Percentiles rank a stretch among this genome's conserved stretches.
These are phyloP conservation scores for Penicillium antarcticum DNA, from an alignment of 495 filamentous ascomycete species.

Conservation along the genomic window DNA sequence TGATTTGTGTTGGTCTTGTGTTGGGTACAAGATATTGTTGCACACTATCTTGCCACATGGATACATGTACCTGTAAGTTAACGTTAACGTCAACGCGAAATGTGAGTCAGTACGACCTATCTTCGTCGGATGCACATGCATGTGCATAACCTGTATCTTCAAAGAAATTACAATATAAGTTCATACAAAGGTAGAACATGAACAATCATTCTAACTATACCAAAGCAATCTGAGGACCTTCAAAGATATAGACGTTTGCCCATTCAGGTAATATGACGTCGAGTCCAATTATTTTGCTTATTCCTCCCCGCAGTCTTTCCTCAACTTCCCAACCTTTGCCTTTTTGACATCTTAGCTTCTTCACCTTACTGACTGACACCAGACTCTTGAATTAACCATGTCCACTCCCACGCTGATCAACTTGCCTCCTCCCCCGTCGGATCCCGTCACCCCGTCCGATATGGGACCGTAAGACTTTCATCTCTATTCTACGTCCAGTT, in stretches of 20 bases:
- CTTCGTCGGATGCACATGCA: too few relatives aligned
- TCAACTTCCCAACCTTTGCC: neutral
- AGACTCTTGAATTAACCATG: constrained; percentile 20
- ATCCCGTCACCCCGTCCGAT: constrained; percentile 85
- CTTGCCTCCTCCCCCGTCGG: constrained; percentile 77
- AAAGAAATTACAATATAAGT: too few relatives aligned
- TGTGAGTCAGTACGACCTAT: too few relatives aligned
- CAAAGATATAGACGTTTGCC: neutral
- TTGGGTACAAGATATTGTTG: too few relatives aligned
- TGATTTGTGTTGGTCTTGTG: too few relatives aligned
- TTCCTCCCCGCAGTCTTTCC: neutral
- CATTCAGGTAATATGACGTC: neutral
- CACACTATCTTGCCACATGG: too few relatives aligned
- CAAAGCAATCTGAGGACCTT: too few relatives aligned
- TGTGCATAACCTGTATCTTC: too few relatives aligned
- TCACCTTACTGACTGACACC: neutral
- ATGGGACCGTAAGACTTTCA: constrained; percentile 69
- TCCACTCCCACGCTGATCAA: constrained; percentile 71
- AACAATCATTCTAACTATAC: too few relatives aligned
- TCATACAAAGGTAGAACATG: too few relatives aligned
- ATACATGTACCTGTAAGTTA: too few relatives aligned
- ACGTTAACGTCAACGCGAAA: too few relatives aligned
- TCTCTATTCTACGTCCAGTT: constrained; percentile 7
- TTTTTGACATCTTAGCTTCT: neutral
- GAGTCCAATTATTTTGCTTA: constrained; percentile 4